Base-by-base conservation (phyloP, 2,329 filamentous ascomycete species). In the Rhynchosporium graminicola region DNA sequence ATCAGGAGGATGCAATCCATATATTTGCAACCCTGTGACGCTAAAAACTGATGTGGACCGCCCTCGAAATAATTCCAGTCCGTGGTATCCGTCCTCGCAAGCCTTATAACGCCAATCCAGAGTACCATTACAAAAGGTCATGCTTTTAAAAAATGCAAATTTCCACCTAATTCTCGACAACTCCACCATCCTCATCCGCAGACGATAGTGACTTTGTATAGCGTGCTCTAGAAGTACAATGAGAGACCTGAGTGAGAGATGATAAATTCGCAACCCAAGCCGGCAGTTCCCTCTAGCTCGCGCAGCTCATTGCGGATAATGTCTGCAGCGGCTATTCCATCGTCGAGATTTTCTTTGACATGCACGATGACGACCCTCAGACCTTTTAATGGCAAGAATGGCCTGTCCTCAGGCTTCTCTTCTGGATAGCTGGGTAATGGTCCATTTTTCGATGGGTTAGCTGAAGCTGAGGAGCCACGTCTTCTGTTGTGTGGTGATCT, bases 351-450 rank as follows among this genome's bases (percentile, higher is more conserved):
- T 67, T 98, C 94, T 75, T 99, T 99, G 72, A 98, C 85, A 73
- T 99, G 95, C 43, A 98, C 98, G 60, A 98, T 86, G 56, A 97
- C 87, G 1, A 99, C 80, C 66, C 87, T 89, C 33, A 98, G 74
- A 0, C 92, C 92, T 58, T 81, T 79, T 4, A 99, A 80, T 6
- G 69, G 68, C 4, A 31, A 20, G 7, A 33, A 40, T 12, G 28
- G 15, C 33, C 26, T 52, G 2, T 38, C 31, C 6, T 8, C 50
- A 38, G 29, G 31, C n/a, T 26, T 38, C 15, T 52, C 50, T 2
- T 13, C n/a, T 52, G 29, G 36, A 15, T 26, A 38, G n/a, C 15
- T n/a, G 26, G 50, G 15, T 52, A 8, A n/a, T 38, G 31, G 7
- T 43, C 42, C 42, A n/a, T 43, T n/a, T 33, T 33, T 20, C 20